Base-by-base conservation (phyloP, 108 stramenopile genomes). In the Asterionellopsis glacialis region DNA sequence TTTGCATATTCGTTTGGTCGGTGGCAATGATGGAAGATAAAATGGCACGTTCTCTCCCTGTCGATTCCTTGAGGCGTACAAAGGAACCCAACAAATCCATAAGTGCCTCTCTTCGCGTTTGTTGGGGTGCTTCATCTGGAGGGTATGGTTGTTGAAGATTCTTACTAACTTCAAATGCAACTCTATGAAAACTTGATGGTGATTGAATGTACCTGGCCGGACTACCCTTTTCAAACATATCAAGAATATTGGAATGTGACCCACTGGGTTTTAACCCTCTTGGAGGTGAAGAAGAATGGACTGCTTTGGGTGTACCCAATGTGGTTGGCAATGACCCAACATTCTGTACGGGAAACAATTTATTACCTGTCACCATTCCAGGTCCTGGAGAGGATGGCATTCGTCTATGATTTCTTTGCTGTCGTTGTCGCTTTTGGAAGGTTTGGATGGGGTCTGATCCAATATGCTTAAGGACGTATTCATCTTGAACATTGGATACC, bases 11-110 rank as follows among this genome's bases (percentile, higher is more conserved):
- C 1, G 44, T 49, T n/a, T 38, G 48, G 41, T 27, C 59, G 44
- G 51, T 62, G 15, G 73, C 78, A 51, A 88, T 59, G 24, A 85
- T 22, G 40, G 70, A 69, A 11, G 64, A 61, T 26, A 89, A 62
- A 25, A 72, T 67, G 16, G 88, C 88, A 41, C 88, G 61, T 55
- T 89, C 88, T 1, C 79, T 51, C 14, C 88, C 83, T 11, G 82
- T 55, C n/a, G 77, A 73, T 64, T 89, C 88, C 59, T 89, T 89
- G 26, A 89, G 62, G 16, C 49, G 58, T 0, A 80, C 78, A 65
- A 89, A 89, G 1, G 69, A 65, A 15, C 74, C 26, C 11, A 88
- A 60, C 45, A 88, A 43, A 24, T 67, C 47, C 23, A 82, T 42
- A 0, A 87, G 64, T 9, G 51, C 38, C 41, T n/a, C 7, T n/a